Base-by-base conservation (phyloP, 169 alveolate species). In the Babesia bovis region DNA sequence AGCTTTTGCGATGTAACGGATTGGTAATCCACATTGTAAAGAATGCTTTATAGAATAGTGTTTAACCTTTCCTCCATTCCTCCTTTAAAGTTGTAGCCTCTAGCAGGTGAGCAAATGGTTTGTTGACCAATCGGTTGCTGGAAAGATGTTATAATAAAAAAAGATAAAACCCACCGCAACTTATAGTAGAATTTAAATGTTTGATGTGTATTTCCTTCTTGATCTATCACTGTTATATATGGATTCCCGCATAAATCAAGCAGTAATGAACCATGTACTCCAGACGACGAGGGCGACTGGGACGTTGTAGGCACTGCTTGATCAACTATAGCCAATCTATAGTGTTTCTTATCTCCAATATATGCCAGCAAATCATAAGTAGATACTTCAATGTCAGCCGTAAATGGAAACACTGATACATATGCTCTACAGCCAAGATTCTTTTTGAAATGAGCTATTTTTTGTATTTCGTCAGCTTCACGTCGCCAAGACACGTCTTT, bases 401-500 rank as follows among this genome's bases (percentile, higher is more conserved):
- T 78, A 49, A 51, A 78, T 2, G 87, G 87, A 36, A 78, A 78
- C 38, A 53, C 76, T 26, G 67, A 30, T 28, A 78, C 87, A 44
- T 68, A 68, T 17, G 87, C 47, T 68, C 51, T 45, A 50, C 73
- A 69, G 38, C 47, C 55, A 42, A 68, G 44, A n/a, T 30, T 21
- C 26, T 45, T 68, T 42, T 67, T 56, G 13, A 78, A 51, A 15
- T 33, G 52, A 17, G 50, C 53, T 25, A 78, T 78, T 30, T 35
- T 45, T 32, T 19, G 30, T 1, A 53, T 42, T 19, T 78, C 71
- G 32, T 30, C 83, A 2, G 63, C 42, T 26, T 59, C 45, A 19
- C 82, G 49, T 9, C 75, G 61, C 87, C 87, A 78, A 4, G 87
- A 78, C 19, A 50, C 50, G 70, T 78, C 87, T 55, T 70, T 78